Conservation (phyloP, 768 basidiomycete genomes). For the Lentinula detonsa region DNA sequence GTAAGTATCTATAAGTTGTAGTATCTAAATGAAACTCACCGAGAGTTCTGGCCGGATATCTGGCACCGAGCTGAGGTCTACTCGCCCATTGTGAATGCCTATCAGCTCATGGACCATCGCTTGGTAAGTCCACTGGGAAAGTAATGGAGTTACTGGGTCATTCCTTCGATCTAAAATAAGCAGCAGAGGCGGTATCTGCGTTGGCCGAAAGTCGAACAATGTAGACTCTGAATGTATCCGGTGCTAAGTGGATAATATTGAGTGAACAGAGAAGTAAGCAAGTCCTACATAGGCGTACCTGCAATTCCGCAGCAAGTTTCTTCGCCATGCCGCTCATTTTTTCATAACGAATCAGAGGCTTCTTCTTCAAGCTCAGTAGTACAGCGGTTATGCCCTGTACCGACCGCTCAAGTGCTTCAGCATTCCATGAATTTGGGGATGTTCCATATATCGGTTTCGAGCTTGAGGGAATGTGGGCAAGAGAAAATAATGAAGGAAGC, state of each 20-base stretch:
- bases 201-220: slow-evolving; percentile 88
- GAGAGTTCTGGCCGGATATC: slow-evolving; percentile 83
- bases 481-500: slow-evolving; percentile 79
- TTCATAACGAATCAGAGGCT: slow-evolving; percentile 91
- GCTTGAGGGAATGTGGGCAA: slow-evolving; percentile 67
- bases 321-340: slow-evolving; percentile 89
- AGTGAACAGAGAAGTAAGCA: not conserved
- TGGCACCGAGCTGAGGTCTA: slow-evolving; percentile 77
- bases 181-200: slow-evolving; percentile 82
- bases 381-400: slow-evolving; percentile 81
- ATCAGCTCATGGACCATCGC: slow-evolving; percentile 98
- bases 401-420: slow-evolving; percentile 65
- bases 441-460: slow-evolving; percentile 66
- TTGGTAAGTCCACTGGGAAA: slow-evolving; percentile 99
- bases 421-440: slow-evolving; percentile 68
- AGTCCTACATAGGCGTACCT: slow-evolving; percentile 37
- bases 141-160: slow-evolving; percentile 92
- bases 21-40: slow-evolving; percentile 47
- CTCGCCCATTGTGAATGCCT: slow-evolving; percentile 90
- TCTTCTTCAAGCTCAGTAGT: slow-evolving; percentile 92
- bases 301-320: slow-evolving; percentile 81
- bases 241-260: slow-evolving; percentile 39
- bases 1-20: slow-evolving; percentile 4
- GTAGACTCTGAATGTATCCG: slow-evolving; percentile 74
- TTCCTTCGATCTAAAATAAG: slow-evolving; percentile 93